Evolutionary conservation across 768 basidiomycete species (phyloP), one percentile per base, ranked within the genome.

Genomic region (Tricholoma matsutake): DNA sequence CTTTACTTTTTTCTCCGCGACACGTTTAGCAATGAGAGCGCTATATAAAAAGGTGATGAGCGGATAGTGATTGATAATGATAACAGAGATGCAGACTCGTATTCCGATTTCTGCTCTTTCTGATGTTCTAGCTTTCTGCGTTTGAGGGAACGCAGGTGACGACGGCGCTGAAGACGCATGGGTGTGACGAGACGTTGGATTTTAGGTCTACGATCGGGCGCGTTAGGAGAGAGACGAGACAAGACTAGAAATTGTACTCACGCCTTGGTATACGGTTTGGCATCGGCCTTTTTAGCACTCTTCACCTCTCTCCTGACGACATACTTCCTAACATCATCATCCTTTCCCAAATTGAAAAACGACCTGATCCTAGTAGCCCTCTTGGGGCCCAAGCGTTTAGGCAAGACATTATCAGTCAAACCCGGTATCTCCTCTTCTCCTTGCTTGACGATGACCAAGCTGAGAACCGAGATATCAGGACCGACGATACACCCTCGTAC

Each of bases 401-500:
- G 95, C 54, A 98, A 85, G 67, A 96, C 88, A 67, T 75, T 85
- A 75, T 98, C 95, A 66, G 96, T 98, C 57, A 99, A 80, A 28
- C 94, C 96, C 25, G 94, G 87, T 72, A 98, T 86, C 25, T 96
- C 94, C 57, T 76, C 69, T 60, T 96, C 94, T 59, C 96, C 96
- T 80, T 97, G 91, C 84, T 98, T 97, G 79, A 97, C 93, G 68
- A 99, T 89, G 73, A 96, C 88, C 65, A 96, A 81, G 54, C 92
- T 90, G 66, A 99, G 86, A 63, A 97, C 96, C 58, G 94, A 90
- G 68, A 98, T 97, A 76, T 99, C 96, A 72, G 94, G 85, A 66
- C 92, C 94, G 73, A 98, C 92, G 78, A 98, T 98, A 84, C 95
- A 97, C 34, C 96, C 96, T 64, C 96, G 92, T 63, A 99, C 93